Percentiles rank a stretch among this genome's conserved stretches.
Evolutionary conservation across 2,329 filamentous ascomycete species (phyloP).

Genomic region (Trichoderma atrobrunneum): DNA sequence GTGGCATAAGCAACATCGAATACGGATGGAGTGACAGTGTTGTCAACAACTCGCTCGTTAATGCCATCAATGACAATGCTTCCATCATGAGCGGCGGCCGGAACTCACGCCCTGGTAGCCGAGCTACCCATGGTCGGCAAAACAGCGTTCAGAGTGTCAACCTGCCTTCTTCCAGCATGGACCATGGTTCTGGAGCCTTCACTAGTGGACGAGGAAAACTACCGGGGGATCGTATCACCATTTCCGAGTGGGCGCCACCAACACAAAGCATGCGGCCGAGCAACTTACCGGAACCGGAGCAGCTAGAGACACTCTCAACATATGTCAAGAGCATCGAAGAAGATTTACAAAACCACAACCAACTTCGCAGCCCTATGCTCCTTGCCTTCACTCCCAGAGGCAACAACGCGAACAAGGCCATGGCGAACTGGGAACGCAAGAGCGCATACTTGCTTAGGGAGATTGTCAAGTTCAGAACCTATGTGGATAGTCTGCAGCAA

Average conservation of each 20-base stretch:
- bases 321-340: conserved; percentile 86
- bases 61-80: conserved; percentile 48
- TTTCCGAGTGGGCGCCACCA: conserved; percentile 86
- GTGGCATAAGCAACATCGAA: conserved; percentile 93
- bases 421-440: conserved; percentile 97
- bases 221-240: conserved; percentile 78
- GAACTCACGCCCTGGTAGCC: conserved; percentile 50
- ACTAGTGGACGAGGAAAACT: conserved; percentile 57
- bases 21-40: conserved; percentile 93
- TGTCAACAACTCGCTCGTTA: conserved; percentile 60
- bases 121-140: conserved; percentile 39
- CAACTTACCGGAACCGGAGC: conserved; percentile 73
- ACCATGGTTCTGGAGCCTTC: conserved; percentile 54
- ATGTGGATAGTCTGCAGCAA: conserved; percentile 78
- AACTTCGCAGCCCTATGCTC: conserved; percentile 80
- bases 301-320: conserved; percentile 67
- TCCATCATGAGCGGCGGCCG: conserved; percentile 32
- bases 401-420: conserved; percentile 75
- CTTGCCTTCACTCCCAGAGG: conserved; percentile 85
- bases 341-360: conserved; percentile 83
- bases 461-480: conserved; percentile 95
- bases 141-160: conserved; percentile 51
- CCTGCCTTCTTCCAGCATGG: conserved; percentile 57
- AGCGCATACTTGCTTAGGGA: conserved; percentile 86
- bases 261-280: conserved; percentile 87